These are phyloP conservation scores for Onygenales sp. DNA, from an alignment of 2,329 filamentous ascomycete species.

Conservation along the genomic window DNA sequence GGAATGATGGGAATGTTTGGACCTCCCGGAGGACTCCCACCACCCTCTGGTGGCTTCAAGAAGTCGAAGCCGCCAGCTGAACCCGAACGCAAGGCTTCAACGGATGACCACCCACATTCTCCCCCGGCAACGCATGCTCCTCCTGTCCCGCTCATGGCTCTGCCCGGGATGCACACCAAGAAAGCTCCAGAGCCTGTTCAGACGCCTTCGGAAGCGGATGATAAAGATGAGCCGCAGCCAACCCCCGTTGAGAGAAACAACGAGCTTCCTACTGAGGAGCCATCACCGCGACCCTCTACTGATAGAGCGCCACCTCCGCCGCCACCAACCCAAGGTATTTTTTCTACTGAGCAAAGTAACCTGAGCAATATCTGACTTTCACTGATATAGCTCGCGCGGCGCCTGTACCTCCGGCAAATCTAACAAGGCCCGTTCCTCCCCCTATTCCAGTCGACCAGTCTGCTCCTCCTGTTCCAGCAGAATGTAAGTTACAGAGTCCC, in stretches of 20 bases:
- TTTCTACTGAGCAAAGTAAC: constrained; percentile 1
- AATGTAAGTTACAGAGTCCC: constrained; percentile 44
- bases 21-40: constrained; percentile 49
- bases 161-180: constrained; percentile 53
- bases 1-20: constrained; percentile 90
- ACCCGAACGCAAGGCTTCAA: constrained; percentile 22
- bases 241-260: constrained; percentile 16
- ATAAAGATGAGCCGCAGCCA: constrained; percentile 41
- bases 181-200: constrained; percentile 42
- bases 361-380: constrained; percentile 1
- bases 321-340: constrained; percentile 44
- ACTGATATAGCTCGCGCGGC: constrained; percentile 33
- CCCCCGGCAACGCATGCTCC: constrained; percentile 27
- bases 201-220: constrained; percentile 36
- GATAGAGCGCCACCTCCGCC: constrained; percentile 35
- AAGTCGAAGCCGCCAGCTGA: constrained; percentile 39
- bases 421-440: constrained; percentile 30
- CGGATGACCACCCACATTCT: constrained; percentile 21
- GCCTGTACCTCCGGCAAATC: constrained; percentile 34
- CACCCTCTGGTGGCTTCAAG: background rate
- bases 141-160: constrained; percentile 46
- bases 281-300: constrained; percentile 28
- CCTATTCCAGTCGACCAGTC: constrained; percentile 26
- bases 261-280: constrained; percentile 26
- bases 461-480: constrained; percentile 31